Evolutionary conservation across 768 basidiomycete genomes (phyloP).

Genomic region (Amanita rubescens): DNA sequence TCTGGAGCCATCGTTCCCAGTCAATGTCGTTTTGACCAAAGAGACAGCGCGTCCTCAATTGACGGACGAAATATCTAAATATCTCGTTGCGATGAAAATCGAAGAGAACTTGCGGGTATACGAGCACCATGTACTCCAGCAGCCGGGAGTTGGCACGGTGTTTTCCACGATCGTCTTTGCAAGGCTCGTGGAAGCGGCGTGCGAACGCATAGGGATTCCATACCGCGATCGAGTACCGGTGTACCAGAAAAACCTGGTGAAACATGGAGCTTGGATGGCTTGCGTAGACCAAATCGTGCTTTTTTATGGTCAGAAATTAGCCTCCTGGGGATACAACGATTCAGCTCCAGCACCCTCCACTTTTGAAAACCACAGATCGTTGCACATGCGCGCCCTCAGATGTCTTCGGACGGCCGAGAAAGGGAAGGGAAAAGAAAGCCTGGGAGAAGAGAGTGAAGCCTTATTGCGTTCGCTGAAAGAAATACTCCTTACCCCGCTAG

Average conservation of each 20-base stretch:
- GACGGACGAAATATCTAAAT: not conserved
- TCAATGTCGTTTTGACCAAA: not conserved
- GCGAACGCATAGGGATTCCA: not conserved
- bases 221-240: not conserved
- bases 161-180: not conserved
- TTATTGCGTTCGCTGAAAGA: not conserved
- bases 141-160: not conserved
- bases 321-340: not conserved
- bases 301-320: not conserved
- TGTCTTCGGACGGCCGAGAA: not conserved
- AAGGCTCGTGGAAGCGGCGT: not conserved
- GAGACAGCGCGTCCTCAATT: not conserved
- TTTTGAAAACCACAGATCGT: not conserved
- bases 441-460: not conserved
- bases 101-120: not conserved
- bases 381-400: not conserved
- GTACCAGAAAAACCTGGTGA: not conserved
- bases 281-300: not conserved
- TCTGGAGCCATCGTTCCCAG: not conserved
- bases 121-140: not conserved
- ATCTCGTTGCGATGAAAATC: not conserved
- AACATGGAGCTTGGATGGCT: not conserved
- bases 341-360: not conserved
- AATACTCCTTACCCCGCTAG: not conserved
- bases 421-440: not conserved